Evolutionary conservation across 257 asterid genomes (phyloP), one percentile per base, ranked within the genome.

Genomic region (Scutellaria baicalensis): DNA sequence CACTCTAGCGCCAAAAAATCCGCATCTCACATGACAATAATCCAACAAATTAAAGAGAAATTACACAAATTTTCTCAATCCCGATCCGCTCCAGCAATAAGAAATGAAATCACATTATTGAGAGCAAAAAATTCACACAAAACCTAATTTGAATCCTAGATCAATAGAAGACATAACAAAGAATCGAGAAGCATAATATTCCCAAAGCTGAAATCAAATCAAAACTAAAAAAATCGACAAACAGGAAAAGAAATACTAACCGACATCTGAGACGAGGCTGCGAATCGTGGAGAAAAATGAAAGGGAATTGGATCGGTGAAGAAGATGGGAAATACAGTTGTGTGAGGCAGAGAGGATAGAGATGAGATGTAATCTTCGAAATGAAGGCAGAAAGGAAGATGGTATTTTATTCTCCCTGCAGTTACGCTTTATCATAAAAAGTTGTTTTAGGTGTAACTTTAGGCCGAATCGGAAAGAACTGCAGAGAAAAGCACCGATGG

Each of bases 241-340:
- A 63, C 42, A 74, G 66, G 39, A 54, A 66, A 63, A 59, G 44
- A 44, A 43, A 17, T 27, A 77, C 87, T 71, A 12, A 83, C 87
- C 84, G 83, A 54, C 87, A 83, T 83, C 8, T 17, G 61, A 36
- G 57, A 54, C 31, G 75, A 64, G 35, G 27, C 43, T 57, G 55
- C 6, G 79, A 68, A 75, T 54, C 56, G 47, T n/a, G 69, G 75
- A 74, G 76, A 66, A 65, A 61, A 14, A 38, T 44, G 39, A 64
- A 48, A 60, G 16, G 57, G 44, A 47, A 40, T 13, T 49, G 68
- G 68, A 71, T 64, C 59, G 70, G 67, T 49, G 70, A 58, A 73
- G 50, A 56, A 55, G 73, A 59, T 45, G 50, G 52, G 50, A 59
- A 65, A 54, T 35, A 9, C 57, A n/a, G n/a, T n/a, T 35, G 7